These are phyloP conservation scores for Talaromyces sp. DNA, from an alignment of 2,329 filamentous ascomycete species.

Conservation along the genomic window DNA sequence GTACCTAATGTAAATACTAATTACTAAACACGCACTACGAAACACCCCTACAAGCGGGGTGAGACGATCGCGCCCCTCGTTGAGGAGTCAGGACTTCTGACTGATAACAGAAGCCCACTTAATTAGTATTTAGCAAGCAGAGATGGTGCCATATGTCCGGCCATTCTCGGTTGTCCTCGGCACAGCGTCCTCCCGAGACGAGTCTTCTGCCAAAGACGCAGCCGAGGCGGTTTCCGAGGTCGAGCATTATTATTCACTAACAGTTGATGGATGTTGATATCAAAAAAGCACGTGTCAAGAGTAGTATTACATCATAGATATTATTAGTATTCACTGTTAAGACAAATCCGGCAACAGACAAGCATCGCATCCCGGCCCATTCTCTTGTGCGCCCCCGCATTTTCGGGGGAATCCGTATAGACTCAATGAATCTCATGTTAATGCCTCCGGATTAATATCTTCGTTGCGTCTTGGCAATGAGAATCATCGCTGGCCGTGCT, in stretches of 20 bases:
- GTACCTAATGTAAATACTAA: not conserved
- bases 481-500: not conserved
- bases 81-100: too few species aligned
- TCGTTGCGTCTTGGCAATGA: not conserved
- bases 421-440: too few species aligned
- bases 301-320: not conserved
- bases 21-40: too few species aligned
- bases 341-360: too few species aligned
- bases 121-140: not conserved
- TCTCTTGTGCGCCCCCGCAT: not conserved
- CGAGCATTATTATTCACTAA: too few species aligned
- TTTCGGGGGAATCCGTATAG: not conserved
- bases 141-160: not conserved
- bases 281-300: not conserved
- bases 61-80: not conserved
- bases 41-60: not conserved
- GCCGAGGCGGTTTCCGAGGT: too few species aligned
- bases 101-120: not conserved
- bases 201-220: too few species aligned
- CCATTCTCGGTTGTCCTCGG: not conserved
- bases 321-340: not conserved
- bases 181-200: not conserved
- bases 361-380: not conserved
- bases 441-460: not conserved
- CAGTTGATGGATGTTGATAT: too few species aligned